A percentile compares a stretch with the other conserved stretches of the same genome.
phyloP scores from a whole-genome alignment of 441 rosid genomes.

The Viola pubescens region DNA sequence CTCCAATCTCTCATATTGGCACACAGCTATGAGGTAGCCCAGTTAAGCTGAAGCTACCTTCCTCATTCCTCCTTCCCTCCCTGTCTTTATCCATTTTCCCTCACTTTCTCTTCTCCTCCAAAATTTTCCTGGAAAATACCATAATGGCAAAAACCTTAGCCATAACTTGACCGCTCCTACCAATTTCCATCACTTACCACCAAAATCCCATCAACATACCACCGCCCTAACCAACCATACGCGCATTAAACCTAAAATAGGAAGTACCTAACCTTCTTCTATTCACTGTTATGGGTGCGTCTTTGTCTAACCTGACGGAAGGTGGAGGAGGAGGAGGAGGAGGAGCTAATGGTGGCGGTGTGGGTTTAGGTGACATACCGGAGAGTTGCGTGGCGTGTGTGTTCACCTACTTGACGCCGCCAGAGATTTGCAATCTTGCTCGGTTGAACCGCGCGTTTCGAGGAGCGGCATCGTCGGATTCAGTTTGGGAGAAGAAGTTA shows the following conservation, averaged over 20 bases:
- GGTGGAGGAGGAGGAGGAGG: constrained; percentile 35
- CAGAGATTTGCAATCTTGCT: constrained; percentile 68
- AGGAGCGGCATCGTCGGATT: constrained; percentile 73
- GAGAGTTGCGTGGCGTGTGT: constrained; percentile 76
- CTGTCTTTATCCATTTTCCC: too few species aligned
- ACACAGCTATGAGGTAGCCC: too few species aligned
- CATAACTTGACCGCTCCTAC: too few species aligned
- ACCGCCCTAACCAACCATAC: background rate
- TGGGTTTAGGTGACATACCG: constrained; percentile 63
- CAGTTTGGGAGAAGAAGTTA: constrained; percentile 69
- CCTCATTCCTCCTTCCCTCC: too few species aligned
- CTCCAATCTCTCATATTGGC: too few species aligned
- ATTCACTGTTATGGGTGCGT: constrained; percentile 45
- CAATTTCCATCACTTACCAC: background rate
- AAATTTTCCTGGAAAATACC: too few species aligned
- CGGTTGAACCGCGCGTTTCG: constrained; percentile 53
- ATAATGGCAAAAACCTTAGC: too few species aligned
- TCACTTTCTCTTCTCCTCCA: too few species aligned
- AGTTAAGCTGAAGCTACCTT: too few species aligned
- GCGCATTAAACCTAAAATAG: too few species aligned
- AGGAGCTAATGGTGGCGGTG: constrained; percentile 26
- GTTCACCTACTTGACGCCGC: constrained; percentile 52
- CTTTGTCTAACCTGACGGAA: constrained; percentile 61
- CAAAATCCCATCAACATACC: background rate
- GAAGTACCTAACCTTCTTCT: too few species aligned